Evolutionary conservation across 306 rosid genomes (phyloP).

Genomic region (Cicer judaicum): DNA sequence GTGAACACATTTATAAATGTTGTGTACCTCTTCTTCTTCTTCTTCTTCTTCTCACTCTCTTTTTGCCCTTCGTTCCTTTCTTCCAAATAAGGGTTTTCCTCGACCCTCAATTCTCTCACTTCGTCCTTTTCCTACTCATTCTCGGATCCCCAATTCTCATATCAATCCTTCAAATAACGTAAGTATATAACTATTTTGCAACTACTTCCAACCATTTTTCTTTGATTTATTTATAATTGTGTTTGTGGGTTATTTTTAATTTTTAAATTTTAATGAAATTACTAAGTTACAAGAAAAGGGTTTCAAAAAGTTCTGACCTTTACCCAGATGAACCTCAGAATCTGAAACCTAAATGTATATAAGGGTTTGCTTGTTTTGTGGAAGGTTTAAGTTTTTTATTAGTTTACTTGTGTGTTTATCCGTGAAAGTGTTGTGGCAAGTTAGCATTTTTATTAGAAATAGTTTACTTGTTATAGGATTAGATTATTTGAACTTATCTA

Average conservation of each 20-base stretch:
- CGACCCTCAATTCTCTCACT: slow-evolving; percentile 42
- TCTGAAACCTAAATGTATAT: background rate
- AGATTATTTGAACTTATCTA: too few relatives aligned
- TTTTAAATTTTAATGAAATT: background rate
- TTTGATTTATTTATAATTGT: background rate
- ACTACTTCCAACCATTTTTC: background rate
- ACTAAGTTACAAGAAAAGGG: background rate
- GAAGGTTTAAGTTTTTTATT: slow-evolving; percentile 22
- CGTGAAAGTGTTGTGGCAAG: slow-evolving; percentile 2
- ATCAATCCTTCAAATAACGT: slow-evolving; percentile 52
- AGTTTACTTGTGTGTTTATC: background rate
- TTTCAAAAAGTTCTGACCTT: background rate
- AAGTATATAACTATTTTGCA: slow-evolving; percentile 7
- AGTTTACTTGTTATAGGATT: background rate
- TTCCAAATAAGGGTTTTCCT: slow-evolving; percentile 54
- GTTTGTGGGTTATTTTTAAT: background rate
- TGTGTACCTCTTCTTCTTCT: slow-evolving; percentile 62
- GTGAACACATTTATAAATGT: slow-evolving; percentile 48
- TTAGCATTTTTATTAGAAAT: background rate
- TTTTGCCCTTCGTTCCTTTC: slow-evolving; percentile 64
- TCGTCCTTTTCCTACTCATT: slow-evolving; percentile 52
- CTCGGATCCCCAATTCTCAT: slow-evolving; percentile 70
- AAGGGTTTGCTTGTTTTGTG: background rate
- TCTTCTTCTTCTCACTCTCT: slow-evolving; percentile 52
- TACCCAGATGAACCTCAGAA: slow-evolving; percentile 7